Conservation (phyloP, 2,329 filamentous ascomycete genomes). For the Capronia americana region DNA sequence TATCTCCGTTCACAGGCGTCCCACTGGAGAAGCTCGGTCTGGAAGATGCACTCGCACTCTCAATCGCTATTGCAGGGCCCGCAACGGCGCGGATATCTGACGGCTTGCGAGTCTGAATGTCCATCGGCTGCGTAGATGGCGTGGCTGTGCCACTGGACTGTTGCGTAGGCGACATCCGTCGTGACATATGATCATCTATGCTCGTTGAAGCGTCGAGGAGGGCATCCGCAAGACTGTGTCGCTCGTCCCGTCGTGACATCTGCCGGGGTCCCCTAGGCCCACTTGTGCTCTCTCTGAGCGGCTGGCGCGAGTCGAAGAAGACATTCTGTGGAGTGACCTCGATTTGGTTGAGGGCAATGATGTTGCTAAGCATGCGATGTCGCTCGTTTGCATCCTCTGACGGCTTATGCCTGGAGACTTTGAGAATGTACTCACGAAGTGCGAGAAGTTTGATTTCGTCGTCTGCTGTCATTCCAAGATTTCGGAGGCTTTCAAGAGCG, state of each 20-base stretch:
- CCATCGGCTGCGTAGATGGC: slow-evolving; percentile 29
- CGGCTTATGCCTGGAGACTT: slow-evolving; percentile 74
- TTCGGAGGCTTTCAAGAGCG: slow-evolving; percentile 85
- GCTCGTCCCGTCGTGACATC: slow-evolving; percentile 48
- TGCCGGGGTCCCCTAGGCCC: slow-evolving; percentile 42
- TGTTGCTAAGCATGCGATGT: slow-evolving; percentile 58
- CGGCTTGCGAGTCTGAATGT: slow-evolving; percentile 27
- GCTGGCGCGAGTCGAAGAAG: slow-evolving; percentile 77
- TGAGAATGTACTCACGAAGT: slow-evolving; percentile 89
- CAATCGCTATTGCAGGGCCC: slow-evolving; percentile 27
- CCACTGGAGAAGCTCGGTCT: slow-evolving; percentile 25
- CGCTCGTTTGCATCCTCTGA: slow-evolving; percentile 56
- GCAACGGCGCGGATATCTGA: slow-evolving; percentile 3
- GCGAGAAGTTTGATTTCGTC: slow-evolving; percentile 90
- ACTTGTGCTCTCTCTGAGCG: slow-evolving; percentile 41
- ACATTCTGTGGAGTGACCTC: slow-evolving; percentile 85
- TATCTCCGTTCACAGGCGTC: slow-evolving; percentile 28
- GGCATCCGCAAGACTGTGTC: slow-evolving; percentile 87
- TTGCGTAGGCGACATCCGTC: slow-evolving; percentile 24
- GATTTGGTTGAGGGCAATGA: slow-evolving; percentile 76
- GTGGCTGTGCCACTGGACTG: slow-evolving; percentile 29
- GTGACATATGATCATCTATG: slow-evolving; percentile 65
- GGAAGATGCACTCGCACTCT: slow-evolving; percentile 29
- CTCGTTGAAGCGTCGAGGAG: slow-evolving; percentile 89
- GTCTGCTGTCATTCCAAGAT: slow-evolving; percentile 78